Conservation (phyloP, 1,284 basidiomycete species). For the Sanguinoderma infundibulare region DNA sequence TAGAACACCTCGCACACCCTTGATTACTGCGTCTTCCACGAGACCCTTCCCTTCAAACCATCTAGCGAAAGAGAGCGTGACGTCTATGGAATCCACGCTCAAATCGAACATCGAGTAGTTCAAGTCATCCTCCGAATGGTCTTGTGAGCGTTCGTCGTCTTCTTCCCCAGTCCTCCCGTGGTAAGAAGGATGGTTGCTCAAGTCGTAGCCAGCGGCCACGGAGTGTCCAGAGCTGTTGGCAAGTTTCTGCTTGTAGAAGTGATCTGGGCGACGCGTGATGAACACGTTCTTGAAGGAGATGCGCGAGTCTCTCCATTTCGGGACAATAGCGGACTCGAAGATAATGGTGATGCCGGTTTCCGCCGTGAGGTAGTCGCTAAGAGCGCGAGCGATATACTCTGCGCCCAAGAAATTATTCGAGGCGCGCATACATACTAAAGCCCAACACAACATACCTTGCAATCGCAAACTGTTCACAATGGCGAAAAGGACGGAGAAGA, state of each 20-base stretch:
- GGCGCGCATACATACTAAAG: too few species aligned
- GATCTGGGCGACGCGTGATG: conserved; percentile 78
- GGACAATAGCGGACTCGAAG: conserved; percentile 97
- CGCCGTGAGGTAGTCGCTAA: conserved; percentile 92
- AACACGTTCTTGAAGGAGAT: conserved; percentile 98
- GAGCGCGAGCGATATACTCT: conserved; percentile 89
- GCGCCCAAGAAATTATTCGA: not conserved
- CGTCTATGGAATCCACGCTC: conserved; percentile 93
- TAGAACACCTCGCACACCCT: conserved; percentile 92
- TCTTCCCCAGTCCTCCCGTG: conserved; percentile 61
- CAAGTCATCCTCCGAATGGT: conserved; percentile 48
- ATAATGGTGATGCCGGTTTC: conserved; percentile 95
- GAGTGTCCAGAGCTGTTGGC: conserved; percentile 44
- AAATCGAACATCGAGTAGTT: conserved; percentile 92
- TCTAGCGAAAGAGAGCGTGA: conserved; percentile 89
- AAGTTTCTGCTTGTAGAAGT: conserved; percentile 25
- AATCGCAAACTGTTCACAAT: conserved; percentile 89
- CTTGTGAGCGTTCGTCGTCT: conserved; percentile 29
- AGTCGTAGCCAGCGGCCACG: conserved; percentile 72
- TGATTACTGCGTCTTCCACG: conserved; percentile 88
- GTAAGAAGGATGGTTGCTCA: conserved; percentile 75
- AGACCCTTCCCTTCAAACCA: conserved; percentile 98
- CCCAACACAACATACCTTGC: conserved; percentile 82
- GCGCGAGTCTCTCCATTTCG: conserved; percentile 95
- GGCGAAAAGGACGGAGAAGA: conserved; percentile 93